phyloP scores from a whole-genome alignment of 2,329 filamentous ascomycete genomes.

The Aspergillus tubingensis region DNA sequence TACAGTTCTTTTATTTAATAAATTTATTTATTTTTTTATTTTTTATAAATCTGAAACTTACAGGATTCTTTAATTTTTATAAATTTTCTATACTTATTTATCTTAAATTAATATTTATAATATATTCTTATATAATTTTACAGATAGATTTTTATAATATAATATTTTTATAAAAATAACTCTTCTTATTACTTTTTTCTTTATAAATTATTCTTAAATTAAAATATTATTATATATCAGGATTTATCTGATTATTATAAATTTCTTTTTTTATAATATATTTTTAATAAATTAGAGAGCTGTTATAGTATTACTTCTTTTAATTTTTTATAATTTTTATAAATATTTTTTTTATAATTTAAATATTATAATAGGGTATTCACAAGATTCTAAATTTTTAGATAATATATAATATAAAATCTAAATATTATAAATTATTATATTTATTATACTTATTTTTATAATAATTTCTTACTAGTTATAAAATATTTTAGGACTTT shows the following conservation, averaged over 20 bases:
- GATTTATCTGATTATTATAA: neutral
- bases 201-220: neutral
- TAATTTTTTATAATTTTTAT: neutral
- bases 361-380: neutral
- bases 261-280: neutral
- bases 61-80: neutral
- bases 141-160: neutral
- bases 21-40: neutral
- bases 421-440: neutral
- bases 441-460: neutral
- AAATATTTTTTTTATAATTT: neutral
- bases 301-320: neutral
- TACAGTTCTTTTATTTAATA: neutral
- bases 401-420: neutral
- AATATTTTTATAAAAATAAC: neutral
- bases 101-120: neutral
- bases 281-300: neutral
- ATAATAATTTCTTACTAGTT: neutral
- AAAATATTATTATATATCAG: neutral
- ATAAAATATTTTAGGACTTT: slow-evolving; percentile 2
- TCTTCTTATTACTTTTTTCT: too few species aligned
- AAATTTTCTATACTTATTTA: neutral
- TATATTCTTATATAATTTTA: neutral
- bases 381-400: neutral
- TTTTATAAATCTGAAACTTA: neutral